Percentiles rank a stretch among this genome's conserved stretches.
Evolutionary conservation across 441 rosid genomes (phyloP).

Genomic region (Corymbia calophylla): DNA sequence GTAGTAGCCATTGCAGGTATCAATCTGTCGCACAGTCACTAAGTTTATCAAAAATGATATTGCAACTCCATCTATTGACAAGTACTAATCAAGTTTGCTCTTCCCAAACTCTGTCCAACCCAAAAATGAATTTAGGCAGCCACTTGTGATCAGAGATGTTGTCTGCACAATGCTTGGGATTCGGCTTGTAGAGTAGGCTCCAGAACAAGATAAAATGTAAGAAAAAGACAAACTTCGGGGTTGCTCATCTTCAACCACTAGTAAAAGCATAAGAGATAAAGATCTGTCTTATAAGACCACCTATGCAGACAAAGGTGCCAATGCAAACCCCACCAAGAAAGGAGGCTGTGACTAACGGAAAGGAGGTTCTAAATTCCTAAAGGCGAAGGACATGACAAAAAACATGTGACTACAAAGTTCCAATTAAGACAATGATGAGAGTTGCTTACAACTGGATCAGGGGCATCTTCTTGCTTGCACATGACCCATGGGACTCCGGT

Average conservation of each 20-base stretch:
- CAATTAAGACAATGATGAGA: neutral
- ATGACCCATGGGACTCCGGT: conserved; percentile 10
- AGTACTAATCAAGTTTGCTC: neutral
- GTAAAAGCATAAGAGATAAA: neutral
- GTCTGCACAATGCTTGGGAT: neutral
- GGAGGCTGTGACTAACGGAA: neutral
- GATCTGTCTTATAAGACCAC: neutral
- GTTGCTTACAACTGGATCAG: conserved; percentile 11
- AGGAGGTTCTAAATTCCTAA: neutral
- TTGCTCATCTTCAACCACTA: neutral
- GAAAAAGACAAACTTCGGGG: neutral
- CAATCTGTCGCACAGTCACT: neutral
- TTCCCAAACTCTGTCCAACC: neutral
- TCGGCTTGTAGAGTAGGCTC: neutral
- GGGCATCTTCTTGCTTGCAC: conserved; percentile 16
- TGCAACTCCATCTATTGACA: neutral
- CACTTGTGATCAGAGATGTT: neutral
- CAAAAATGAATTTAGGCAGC: neutral
- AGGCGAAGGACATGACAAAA: neutral
- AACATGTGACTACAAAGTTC: neutral
- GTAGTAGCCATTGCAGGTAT: conserved; percentile 14
- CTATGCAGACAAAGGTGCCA: neutral
- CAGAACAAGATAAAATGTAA: neutral
- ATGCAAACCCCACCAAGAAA: neutral
- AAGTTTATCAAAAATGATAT: neutral